Percentiles rank a stretch among this genome's conserved stretches.
Evolutionary conservation across 805 yeast species (phyloP).

Genomic region (Saccharomycopsis guyanensis): DNA sequence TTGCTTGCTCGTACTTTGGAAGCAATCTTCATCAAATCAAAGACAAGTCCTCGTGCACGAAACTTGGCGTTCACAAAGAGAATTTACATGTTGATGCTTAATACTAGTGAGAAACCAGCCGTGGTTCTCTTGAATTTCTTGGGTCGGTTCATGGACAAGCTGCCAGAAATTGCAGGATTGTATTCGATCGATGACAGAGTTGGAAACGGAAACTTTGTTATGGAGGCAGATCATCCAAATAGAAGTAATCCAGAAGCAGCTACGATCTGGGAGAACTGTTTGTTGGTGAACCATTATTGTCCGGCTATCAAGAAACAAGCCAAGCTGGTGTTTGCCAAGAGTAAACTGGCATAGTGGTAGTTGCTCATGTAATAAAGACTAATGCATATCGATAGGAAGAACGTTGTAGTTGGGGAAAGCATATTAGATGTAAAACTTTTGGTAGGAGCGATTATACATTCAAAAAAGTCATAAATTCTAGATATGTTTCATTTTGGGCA

Average conservation of each 20-base stretch:
- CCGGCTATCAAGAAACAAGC: slow-evolving; percentile 72
- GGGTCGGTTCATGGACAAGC: slow-evolving; percentile 65
- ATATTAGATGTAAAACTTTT: too few species aligned
- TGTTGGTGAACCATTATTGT: slow-evolving; percentile 75
- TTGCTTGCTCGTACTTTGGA: slow-evolving; percentile 71
- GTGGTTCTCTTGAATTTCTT: slow-evolving; percentile 71
- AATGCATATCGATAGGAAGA: too few species aligned
- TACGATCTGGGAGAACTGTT: slow-evolving; percentile 78
- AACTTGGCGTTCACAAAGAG: slow-evolving; percentile 81
- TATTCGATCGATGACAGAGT: slow-evolving; percentile 86
- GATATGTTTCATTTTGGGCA: too few species aligned
- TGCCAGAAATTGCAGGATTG: slow-evolving; percentile 64
- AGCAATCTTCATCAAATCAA: slow-evolving; percentile 69
- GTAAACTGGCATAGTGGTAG: too few species aligned
- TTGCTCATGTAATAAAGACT: too few species aligned
- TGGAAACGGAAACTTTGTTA: slow-evolving; percentile 67
- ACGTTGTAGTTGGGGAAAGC: too few species aligned
- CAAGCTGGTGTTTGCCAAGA: slow-evolving; percentile 34
- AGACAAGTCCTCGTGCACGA: slow-evolving; percentile 56
- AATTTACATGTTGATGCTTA: slow-evolving; percentile 55
- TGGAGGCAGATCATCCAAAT: slow-evolving; percentile 59
- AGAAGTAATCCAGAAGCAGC: slow-evolving; percentile 84
- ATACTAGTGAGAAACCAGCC: slow-evolving; percentile 83
- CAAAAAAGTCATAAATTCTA: too few species aligned
- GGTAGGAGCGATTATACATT: too few species aligned